Evolutionary conservation across 2,329 filamentous ascomycete genomes (phyloP), one percentile per base, ranked within the genome.

Genomic region (Lithohypha guttulata): DNA sequence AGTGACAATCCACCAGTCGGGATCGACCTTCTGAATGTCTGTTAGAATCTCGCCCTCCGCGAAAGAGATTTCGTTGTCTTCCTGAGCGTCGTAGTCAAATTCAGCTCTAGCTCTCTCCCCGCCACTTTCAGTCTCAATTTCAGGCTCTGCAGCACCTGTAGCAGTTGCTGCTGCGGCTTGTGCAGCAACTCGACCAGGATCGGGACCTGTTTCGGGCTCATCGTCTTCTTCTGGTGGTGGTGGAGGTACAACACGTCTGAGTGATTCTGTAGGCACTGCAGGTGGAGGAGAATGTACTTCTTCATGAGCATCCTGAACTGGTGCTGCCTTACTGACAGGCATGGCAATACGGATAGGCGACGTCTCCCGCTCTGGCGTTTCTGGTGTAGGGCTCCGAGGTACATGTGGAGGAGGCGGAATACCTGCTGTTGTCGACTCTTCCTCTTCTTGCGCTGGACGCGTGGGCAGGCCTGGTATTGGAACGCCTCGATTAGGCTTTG

Each of bases 1-100:
- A 50, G 81, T 84, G 29, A 93, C 91, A 74, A 94, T 82, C 91
- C 91, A 98, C 91, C 91, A 98, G 58, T 98, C 89, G 36, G 93
- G 82, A 52, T 96, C 91, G 2, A 98, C 85, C 83, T 93, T 93
- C 47, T 96, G 85, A 53, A 98, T 94, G 57, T 94, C 81, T 17
- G 75, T 86, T 25, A 98, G 81, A 48, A 79, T 75, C 53, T 95
- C 84, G 46, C 87, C 87, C 62, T 98, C 91, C 18, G 75, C 71
- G 13, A 98, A 72, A 49, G 94, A 86, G 42, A 98, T 75, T 63
- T 98, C 91, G 55, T 98, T 98, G 50, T 94, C 87, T 60, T 98
- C 91, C 1, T 86, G 86, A 64, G 93, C 95, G 54, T 95, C 89
- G 56, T 98, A 98, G 58, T 98, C 91, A 58, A 91, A 98, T 54